Conservation (phyloP, 2,329 filamentous ascomycete genomes). For the Tolypocladium inflatum region DNA sequence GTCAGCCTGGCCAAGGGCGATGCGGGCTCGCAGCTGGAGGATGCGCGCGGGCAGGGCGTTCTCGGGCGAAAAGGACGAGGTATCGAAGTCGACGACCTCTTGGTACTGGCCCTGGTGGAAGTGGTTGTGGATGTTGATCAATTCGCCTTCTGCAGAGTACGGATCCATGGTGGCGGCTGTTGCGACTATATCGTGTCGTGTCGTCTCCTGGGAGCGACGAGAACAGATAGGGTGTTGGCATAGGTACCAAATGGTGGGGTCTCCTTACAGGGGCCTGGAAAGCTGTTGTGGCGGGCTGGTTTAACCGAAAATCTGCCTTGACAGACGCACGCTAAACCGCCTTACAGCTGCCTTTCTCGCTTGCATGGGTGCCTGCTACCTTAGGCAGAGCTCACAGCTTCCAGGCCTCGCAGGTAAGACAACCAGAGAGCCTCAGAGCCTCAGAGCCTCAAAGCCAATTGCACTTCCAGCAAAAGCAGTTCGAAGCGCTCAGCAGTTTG, state of each 20-base stretch:
- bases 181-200: background rate
- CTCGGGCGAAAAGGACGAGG: constrained; percentile 64
- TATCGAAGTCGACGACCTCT: constrained; percentile 78
- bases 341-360: too few species aligned
- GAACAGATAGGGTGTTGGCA: constrained; percentile 2
- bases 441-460: too few species aligned
- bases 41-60: constrained; percentile 71
- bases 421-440: too few species aligned
- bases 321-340: too few species aligned
- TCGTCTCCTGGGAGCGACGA: background rate
- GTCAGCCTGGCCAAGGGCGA: constrained; percentile 70
- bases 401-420: too few species aligned
- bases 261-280: background rate
- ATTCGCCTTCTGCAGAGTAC: constrained; percentile 61
- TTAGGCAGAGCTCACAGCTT: too few species aligned
- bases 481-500: too few species aligned
- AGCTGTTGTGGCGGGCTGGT: background rate
- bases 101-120: constrained; percentile 79
- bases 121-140: constrained; percentile 62
- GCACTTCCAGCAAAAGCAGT: too few species aligned
- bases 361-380: too few species aligned
- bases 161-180: constrained; percentile 49
- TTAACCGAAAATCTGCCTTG: background rate
- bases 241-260: constrained; percentile 3
- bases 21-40: constrained; percentile 70